Evolutionary conservation across 306 rosid species (phyloP), one percentile per base, ranked within the genome.

Genomic region (Malus fusca): DNA sequence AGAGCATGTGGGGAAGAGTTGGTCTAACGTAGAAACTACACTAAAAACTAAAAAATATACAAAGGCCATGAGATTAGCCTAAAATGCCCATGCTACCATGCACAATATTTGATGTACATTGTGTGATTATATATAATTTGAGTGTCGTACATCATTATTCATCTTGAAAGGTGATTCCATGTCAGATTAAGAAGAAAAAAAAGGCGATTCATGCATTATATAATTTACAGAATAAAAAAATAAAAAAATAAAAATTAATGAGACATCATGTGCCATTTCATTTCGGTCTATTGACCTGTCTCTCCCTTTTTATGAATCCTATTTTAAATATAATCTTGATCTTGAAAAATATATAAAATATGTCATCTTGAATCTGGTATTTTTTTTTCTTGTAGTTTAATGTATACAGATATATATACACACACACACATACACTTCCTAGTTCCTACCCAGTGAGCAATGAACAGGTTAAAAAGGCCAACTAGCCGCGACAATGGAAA

Each of bases 1-100:
- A 17, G 56, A 48, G 77, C 85, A 77, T 72, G 82, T 78, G 86
- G 75, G 73, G 22, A 23, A 44, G 76, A 60, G 35, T n/a, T 68
- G 63, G 65, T 65, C 80, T 19, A 70, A 48, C 68, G 46, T 35
- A 15, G 21, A 48, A 15, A 15, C 21, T 5, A 48, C 5, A 48
- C 55, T 48, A 14, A 21, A 67, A 60, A 66, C 31, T 17, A 21
- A 43, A 37, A 22, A 46, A 7, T 30, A 18, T 37, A 25, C 21
- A 19, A 58, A 46, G 30, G 22, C 48, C 53, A 21, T 37, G 69
- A 23, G 44, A 75, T 83, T 79, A 76, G 61, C 84, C 78, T 71
- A 22, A 58, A 58, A 9, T 53, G 13, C 19, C 60, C 6, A 71
- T 43, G 15, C 75, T 37, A 51, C 78, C 60, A 66, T 59, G 75